Percentiles rank a stretch among this genome's conserved stretches.
Evolutionary conservation across 495 filamentous ascomycete species (phyloP).

Genomic region (Podospora pseudoanserina): DNA sequence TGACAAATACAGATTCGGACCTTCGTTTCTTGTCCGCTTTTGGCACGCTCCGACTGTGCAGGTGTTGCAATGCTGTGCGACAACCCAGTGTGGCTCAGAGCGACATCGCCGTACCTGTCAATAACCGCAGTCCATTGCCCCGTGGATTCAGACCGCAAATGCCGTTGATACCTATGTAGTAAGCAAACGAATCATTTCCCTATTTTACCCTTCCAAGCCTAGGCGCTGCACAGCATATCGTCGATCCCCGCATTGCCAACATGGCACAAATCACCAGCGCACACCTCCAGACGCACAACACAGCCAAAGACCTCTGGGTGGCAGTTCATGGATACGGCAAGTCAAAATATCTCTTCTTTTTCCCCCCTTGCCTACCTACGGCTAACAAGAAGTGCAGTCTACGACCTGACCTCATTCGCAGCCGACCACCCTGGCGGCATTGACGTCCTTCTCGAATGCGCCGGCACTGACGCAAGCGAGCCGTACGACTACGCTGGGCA

Average conservation of each 20-base stretch:
- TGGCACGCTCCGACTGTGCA: neutral
- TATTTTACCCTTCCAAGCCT: too few species aligned
- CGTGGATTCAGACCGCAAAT: neutral
- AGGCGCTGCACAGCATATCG: too few species aligned
- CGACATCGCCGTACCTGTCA: neutral
- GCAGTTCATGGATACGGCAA: too few species aligned
- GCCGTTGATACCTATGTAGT: neutral
- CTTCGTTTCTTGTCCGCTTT: neutral
- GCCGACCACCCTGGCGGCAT: slow-evolving; percentile 57
- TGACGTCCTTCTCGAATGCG: slow-evolving; percentile 52
- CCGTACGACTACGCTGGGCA: slow-evolving; percentile 59
- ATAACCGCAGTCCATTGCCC: neutral
- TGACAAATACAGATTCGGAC: neutral
- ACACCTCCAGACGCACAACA: neutral
- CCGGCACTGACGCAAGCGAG: slow-evolving; percentile 55
- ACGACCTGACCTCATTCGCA: too few species aligned
- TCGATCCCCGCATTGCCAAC: neutral
- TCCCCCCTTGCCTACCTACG: too few species aligned
- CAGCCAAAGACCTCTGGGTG: slow-evolving; percentile 17
- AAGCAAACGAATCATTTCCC: neutral
- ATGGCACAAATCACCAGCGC: neutral
- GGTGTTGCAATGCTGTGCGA: neutral
- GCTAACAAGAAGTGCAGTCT: too few species aligned
- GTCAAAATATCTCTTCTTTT: too few species aligned
- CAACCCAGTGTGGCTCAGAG: neutral